A percentile compares a stretch with the other conserved stretches of the same genome.
Evolutionary conservation across 2,329 filamentous ascomycete genomes (phyloP).

Genomic region (Trichoderma atrobrunneum): DNA sequence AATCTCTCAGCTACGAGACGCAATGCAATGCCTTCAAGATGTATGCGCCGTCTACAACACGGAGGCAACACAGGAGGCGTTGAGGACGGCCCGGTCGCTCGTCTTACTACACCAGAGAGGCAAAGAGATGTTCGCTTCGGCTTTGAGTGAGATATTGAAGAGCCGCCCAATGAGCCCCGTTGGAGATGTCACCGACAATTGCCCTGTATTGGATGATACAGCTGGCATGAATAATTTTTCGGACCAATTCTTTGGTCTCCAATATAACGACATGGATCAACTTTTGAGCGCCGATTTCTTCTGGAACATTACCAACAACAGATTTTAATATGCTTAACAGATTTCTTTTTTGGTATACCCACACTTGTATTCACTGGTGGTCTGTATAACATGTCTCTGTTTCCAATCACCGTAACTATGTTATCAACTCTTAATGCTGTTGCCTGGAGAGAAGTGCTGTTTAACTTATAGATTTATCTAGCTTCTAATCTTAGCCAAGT

Average conservation of each 20-base stretch:
- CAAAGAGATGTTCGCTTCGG: constrained; percentile 9
- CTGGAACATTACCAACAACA: constrained; percentile 1
- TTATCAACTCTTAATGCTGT: too few relatives aligned
- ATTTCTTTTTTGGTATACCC: too few relatives aligned
- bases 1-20: background rate
- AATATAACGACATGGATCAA: constrained; percentile 2
- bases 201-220: background rate
- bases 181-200: background rate
- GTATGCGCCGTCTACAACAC: background rate
- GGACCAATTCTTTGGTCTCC: constrained; percentile 6
- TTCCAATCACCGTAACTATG: too few relatives aligned
- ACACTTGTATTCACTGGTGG: too few relatives aligned
- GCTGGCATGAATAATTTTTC: background rate
- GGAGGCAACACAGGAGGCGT: background rate
- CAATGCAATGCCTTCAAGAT: background rate
- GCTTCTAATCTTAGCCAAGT: too few relatives aligned
- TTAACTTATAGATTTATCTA: too few relatives aligned
- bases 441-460: too few relatives aligned
- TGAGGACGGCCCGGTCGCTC: background rate
- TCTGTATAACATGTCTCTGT: too few relatives aligned
- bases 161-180: background rate
- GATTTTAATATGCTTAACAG: background rate
- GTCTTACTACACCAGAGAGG: background rate
- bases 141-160: background rate
- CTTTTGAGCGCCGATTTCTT: constrained; percentile 4